Conservation (phyloP, 202 grass and related monocot species). For the Brachypodium distachyon region DNA sequence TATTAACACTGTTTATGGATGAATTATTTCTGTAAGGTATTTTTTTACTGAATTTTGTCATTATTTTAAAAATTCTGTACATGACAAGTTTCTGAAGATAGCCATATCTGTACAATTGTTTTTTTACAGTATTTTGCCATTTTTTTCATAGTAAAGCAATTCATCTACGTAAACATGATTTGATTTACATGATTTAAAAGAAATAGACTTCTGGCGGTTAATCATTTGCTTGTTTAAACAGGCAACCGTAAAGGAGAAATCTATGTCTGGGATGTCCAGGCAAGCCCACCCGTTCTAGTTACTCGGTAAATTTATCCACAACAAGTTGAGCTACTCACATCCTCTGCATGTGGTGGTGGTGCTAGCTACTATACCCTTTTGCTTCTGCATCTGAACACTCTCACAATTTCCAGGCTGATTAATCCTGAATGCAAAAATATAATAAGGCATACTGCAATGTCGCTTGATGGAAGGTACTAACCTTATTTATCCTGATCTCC, state of each 20-base stretch:
- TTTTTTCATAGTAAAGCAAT: neutral
- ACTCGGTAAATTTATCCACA: slow-evolving; percentile 35
- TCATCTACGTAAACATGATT: neutral
- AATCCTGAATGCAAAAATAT: slow-evolving; percentile 65
- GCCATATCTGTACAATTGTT: neutral
- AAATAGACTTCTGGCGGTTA: neutral
- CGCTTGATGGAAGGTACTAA: slow-evolving; percentile 90
- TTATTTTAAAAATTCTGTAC: neutral
- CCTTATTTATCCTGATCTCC: neutral
- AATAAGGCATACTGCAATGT: slow-evolving; percentile 87
- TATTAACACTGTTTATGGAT: neutral
- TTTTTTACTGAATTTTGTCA: neutral
- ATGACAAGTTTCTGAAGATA: neutral
- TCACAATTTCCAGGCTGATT: slow-evolving; percentile 40
- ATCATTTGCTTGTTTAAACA: slow-evolving; percentile 22
- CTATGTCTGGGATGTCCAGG: slow-evolving; percentile 91
- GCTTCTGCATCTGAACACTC: neutral
- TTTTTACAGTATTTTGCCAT: neutral
- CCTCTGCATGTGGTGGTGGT: neutral
- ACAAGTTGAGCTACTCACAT: neutral
- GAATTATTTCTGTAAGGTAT: neutral
- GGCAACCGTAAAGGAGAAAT: slow-evolving; percentile 93
- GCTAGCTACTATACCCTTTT: neutral
- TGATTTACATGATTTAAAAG: neutral
- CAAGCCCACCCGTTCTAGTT: slow-evolving; percentile 71